A percentile compares a stretch with the other conserved stretches of the same genome.
phyloP scores from a whole-genome alignment of 768 basidiomycete species.

The Suillus luteus region DNA sequence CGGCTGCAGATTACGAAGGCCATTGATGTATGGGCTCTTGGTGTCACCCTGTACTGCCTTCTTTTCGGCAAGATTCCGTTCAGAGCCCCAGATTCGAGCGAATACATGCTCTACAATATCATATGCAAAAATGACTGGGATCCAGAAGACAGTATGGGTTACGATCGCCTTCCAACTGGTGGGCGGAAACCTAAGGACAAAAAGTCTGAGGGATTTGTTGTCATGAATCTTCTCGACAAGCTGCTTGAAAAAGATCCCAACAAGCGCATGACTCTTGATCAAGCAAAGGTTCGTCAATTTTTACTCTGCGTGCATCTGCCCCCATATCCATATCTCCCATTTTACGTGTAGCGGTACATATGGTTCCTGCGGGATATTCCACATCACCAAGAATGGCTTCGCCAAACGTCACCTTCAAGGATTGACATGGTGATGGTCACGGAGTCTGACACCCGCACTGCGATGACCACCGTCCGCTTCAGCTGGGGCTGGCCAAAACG shows the following conservation, averaged over 20 bases:
- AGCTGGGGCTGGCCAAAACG: conserved; percentile 57
- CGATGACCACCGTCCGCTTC: conserved; percentile 67
- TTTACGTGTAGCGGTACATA: conserved; percentile 46
- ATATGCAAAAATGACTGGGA: conserved; percentile 80
- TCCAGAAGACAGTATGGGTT: conserved; percentile 69
- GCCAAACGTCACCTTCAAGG: conserved; percentile 53
- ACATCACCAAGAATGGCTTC: conserved; percentile 71
- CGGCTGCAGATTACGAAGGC: conserved; percentile 79
- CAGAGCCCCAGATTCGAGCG: conserved; percentile 51
- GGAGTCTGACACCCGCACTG: conserved; percentile 74
- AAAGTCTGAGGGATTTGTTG: conserved; percentile 56
- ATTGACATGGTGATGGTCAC: conserved; percentile 60
- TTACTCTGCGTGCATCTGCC: conserved; percentile 14
- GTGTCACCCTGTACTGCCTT: conserved; percentile 93
- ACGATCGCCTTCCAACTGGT: conserved; percentile 64
- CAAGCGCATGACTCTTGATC: conserved; percentile 73
- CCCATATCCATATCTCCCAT: conserved; percentile 12
- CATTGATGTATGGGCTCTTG: conserved; percentile 98
- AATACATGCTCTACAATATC: conserved; percentile 77
- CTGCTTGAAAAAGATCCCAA: conserved; percentile 81
- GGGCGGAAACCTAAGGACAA: conserved; percentile 51
- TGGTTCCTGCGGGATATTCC: conserved; percentile 74
- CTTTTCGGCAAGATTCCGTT: conserved; percentile 90
- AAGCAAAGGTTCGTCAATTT: conserved; percentile 69
- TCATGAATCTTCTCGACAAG: conserved; percentile 70